Evolutionary conservation across 1,284 basidiomycete genomes (phyloP), one percentile per base, ranked within the genome.

Genomic region (Agaricales sp.): DNA sequence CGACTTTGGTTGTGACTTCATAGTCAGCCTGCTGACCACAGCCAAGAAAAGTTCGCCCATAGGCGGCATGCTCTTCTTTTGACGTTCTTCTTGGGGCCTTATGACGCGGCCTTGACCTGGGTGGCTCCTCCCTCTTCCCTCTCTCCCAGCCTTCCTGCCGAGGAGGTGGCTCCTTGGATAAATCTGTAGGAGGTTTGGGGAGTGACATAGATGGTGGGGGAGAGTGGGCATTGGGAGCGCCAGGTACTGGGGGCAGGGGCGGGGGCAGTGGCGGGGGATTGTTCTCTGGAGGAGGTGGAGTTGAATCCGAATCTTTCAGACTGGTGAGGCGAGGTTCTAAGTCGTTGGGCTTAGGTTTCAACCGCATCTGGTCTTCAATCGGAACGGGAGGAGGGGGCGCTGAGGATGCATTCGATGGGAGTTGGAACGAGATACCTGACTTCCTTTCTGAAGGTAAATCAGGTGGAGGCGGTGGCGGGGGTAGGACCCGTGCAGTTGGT

Each of bases 1-100:
- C 93, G 21, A 97, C 69, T 66, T 95, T 95, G 6, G 82, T 84
- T 25, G 84, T 82, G 11, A 84, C 71, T 50, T 84, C 79, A 62
- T 95, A 96, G 54, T 88, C 84, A n/a, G 68, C 67, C 53, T 93
- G 77, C 44, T 70, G 67, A 2, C 90, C 87, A 57, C 86, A 88
- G 0, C 93, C 93, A 16, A 73, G 66, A 56, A 96, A 92, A 2
- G 66, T 66, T 51, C 77, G 77, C 2, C 80, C 78, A 58, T 87
- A 87, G 0, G 74, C 77, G 38, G 67, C 64, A 54, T 71, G 61
- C 60, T 94, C 92, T 52, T 86, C 77, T 52, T 82, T 53, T 50
- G 11, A 48, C 48, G 54, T 58, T 25, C 54, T 56, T 18, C 59
- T 53, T 51, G 60, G 59, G 35, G 59, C 23, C 41, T 30, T 18